Evolutionary conservation across 2,329 filamentous ascomycete species (phyloP).

Genomic region (Kalmusia sp.): DNA sequence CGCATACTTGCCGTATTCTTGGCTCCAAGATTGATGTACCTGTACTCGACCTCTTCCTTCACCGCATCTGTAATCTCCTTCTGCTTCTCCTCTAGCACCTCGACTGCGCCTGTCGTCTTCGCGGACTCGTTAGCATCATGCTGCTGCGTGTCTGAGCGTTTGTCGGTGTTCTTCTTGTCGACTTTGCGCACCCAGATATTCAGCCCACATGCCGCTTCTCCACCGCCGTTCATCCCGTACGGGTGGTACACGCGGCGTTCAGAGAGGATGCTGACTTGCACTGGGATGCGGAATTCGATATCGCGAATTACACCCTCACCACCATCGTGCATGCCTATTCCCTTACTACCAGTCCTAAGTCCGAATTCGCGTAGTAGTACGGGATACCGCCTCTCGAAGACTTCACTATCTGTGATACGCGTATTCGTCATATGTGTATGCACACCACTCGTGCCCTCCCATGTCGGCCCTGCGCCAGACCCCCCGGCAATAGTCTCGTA

Average conservation of each 20-base stretch:
- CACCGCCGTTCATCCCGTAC: slow-evolving; percentile 84
- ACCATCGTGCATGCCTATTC: slow-evolving; percentile 70
- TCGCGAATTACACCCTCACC: slow-evolving; percentile 80
- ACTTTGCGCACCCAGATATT: slow-evolving; percentile 88
- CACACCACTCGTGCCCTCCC: slow-evolving; percentile 78
- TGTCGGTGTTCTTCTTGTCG: slow-evolving; percentile 32
- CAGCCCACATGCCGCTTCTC: slow-evolving; percentile 77
- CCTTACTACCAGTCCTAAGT: slow-evolving; percentile 68
- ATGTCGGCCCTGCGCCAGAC: slow-evolving; percentile 73
- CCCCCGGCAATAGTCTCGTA: slow-evolving; percentile 87
- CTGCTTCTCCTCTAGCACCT: slow-evolving; percentile 39
- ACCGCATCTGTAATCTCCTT: slow-evolving; percentile 30
- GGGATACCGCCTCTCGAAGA: slow-evolving; percentile 79
- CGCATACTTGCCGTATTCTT: slow-evolving; percentile 83
- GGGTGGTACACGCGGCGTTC: slow-evolving; percentile 79
- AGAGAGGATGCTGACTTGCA: slow-evolving; percentile 80
- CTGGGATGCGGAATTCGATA: slow-evolving; percentile 79
- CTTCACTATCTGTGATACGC: slow-evolving; percentile 79
- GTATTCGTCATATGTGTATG: slow-evolving; percentile 90
- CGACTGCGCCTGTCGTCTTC: slow-evolving; percentile 55
- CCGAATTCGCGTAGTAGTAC: slow-evolving; percentile 75
- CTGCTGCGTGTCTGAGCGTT: slow-evolving; percentile 30
- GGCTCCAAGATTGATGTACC: slow-evolving; percentile 74
- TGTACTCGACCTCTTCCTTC: slow-evolving; percentile 60
- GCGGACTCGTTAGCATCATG: slow-evolving; percentile 45